Conservation (phyloP, 2,329 filamentous ascomycete genomes). For the Venturiaceae sp. region DNA sequence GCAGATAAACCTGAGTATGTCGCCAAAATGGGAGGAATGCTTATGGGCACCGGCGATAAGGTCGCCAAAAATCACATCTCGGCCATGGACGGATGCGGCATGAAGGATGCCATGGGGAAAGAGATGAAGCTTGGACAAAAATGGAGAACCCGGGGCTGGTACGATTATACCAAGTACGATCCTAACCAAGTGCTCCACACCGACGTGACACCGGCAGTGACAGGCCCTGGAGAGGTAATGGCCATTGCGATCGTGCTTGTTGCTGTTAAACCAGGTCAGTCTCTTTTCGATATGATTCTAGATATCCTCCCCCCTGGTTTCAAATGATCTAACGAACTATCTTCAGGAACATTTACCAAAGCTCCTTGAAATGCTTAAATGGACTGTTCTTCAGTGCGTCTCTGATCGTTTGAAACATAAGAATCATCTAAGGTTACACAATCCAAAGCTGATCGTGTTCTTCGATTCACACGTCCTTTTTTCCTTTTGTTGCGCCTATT, state of each 20-base stretch:
- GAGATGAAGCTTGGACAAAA: background rate
- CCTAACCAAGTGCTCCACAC: background rate
- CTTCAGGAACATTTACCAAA: too few relatives aligned
- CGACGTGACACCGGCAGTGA: background rate
- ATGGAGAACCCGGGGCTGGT: conserved; percentile 1
- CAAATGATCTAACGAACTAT: too few relatives aligned
- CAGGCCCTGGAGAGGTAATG: conserved; percentile 1
- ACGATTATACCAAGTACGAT: conserved; percentile 2
- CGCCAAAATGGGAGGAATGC: background rate
- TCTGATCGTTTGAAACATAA: too few relatives aligned
- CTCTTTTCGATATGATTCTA: too few relatives aligned
- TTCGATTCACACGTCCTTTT: too few relatives aligned
- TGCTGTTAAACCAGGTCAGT: background rate
- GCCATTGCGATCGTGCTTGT: conserved; percentile 7
- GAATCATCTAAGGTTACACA: too few relatives aligned
- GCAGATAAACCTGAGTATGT: background rate
- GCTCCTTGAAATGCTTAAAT: too few relatives aligned
- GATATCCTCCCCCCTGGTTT: too few relatives aligned
- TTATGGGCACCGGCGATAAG: background rate
- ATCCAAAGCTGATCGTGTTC: too few relatives aligned
- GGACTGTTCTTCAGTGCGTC: too few relatives aligned
- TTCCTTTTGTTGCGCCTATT: too few relatives aligned
- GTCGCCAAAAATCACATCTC: conserved; percentile 1
- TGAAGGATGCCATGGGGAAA: background rate
- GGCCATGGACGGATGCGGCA: background rate